Evolutionary conservation across 2,329 filamentous ascomycete species (phyloP).

Genomic region (Diaporthe caulivora): DNA sequence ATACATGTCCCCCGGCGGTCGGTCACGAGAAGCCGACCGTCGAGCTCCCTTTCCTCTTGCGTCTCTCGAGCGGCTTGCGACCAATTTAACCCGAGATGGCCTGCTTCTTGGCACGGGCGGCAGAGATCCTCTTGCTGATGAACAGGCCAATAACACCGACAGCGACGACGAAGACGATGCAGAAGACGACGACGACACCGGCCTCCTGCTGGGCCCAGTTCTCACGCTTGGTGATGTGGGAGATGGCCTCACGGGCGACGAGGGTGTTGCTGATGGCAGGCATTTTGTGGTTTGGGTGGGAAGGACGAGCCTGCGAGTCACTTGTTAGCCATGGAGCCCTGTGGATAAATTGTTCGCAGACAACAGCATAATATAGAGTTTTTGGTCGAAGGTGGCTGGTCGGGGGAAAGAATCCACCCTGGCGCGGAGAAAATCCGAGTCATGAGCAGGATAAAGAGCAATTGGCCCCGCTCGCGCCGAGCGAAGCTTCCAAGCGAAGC

Average conservation of each 20-base stretch:
- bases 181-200: constrained; percentile 73
- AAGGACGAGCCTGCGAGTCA: background rate
- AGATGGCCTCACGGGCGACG: constrained; percentile 48
- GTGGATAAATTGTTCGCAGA: background rate
- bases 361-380: too few species aligned
- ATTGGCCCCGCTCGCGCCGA: constrained; percentile 19
- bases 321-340: constrained; percentile 17
- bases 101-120: constrained; percentile 43
- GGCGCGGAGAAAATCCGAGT: background rate
- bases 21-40: background rate
- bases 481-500: constrained; percentile 16
- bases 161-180: constrained; percentile 68
- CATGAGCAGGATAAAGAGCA: background rate
- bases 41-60: background rate
- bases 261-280: constrained; percentile 50
- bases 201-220: constrained; percentile 70
- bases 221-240: constrained; percentile 65
- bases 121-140: constrained; percentile 51
- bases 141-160: constrained; percentile 63
- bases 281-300: constrained; percentile 46
- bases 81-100: background rate
- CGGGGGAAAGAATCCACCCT: background rate
- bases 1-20: constrained; percentile 21
- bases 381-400: background rate
- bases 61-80: background rate